Evolutionary conservation across 176 grass and related monocot genomes (phyloP), one percentile per base, ranked within the genome.

Genomic region (Oryza officinalis): DNA sequence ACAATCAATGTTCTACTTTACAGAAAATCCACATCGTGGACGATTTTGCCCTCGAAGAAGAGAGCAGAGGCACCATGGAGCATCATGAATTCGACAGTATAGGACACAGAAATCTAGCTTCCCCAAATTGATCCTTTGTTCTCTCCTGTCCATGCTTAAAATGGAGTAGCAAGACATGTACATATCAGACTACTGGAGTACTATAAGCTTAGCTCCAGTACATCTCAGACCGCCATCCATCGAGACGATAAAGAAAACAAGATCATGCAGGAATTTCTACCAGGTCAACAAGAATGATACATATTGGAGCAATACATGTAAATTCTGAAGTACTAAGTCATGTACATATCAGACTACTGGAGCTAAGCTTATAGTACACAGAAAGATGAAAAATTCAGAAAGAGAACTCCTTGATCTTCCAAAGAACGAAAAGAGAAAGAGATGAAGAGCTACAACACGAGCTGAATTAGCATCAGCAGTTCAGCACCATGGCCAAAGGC

Each of bases 361-460:
- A 81, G 64, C 44, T 88, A 38, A 80, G 50, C 44, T 88, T 88
- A 81, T 81, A 40, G 17, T 13, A 75, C 50, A 70, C 27, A 74
- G 22, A 65, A 63, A 45, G 70, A 72, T 66, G 13, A 50, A 13
- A 30, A 65, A 10, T 3, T 23, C 18, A 61, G 2, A 52, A 1
- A 61, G 22, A 25, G 8, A n/a, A 11, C 54, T 23, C 8, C 57
- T 60, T 23, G 9, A 25, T 61, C 57, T 61, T 61, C n/a, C 57
- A 61, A 61, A 11, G 57, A n/a, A 61, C 57, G 25, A 61, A 57
- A 25, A 11, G n/a, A 61, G 57, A 57, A 9, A 57, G 8, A 61
- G 57, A 61, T 3, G 54, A 43, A 61, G 15, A 35, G 63, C 41
- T 20, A 50, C 5, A 50, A 38, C 45, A 67, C 38, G 63, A 52